phyloP scores from a whole-genome alignment of 2,329 filamentous ascomycete genomes.

The Penicillium sp. region DNA sequence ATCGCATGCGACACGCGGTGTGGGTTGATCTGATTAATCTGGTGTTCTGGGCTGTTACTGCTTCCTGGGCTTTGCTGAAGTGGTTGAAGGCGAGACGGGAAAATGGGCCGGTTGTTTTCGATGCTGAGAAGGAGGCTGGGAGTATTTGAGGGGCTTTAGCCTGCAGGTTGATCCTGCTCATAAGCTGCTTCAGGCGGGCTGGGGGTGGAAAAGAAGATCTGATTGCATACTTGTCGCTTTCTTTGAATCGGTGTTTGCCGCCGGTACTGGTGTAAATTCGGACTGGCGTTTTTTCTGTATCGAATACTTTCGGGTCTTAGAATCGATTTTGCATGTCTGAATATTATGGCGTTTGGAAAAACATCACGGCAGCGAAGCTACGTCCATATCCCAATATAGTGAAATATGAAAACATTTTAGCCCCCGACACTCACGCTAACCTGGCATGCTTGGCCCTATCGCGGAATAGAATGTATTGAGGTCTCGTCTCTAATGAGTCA shows the following conservation, averaged over 20 bases:
- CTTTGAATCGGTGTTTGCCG: too few species aligned
- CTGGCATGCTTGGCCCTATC: too few species aligned
- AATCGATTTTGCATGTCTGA: too few species aligned
- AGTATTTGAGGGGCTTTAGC: neutral
- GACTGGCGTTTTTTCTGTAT: too few species aligned
- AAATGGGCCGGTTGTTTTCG: slow-evolving; percentile 8
- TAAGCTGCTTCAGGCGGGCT: neutral
- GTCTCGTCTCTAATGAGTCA: too few species aligned
- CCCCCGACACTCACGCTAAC: too few species aligned
- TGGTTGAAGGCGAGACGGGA: slow-evolving; percentile 32
- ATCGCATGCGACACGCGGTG: slow-evolving; percentile 80
- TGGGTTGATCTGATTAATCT: slow-evolving; percentile 77
- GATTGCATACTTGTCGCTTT: neutral
- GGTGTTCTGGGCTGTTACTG: slow-evolving; percentile 70
- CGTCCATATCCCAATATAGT: too few species aligned
- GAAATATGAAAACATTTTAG: too few species aligned
- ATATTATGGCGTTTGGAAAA: too few species aligned
- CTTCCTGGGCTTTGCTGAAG: slow-evolving; percentile 38
- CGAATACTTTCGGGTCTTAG: too few species aligned
- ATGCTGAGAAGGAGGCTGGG: slow-evolving; percentile 20
- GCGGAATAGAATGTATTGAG: too few species aligned
- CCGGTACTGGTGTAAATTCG: neutral
- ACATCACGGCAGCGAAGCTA: too few species aligned
- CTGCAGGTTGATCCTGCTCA: neutral
- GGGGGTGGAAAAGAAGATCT: neutral